A percentile compares a stretch with the other conserved stretches of the same genome.
Evolutionary conservation across 768 basidiomycete genomes (phyloP).

Genomic region (Tephrocybe sp.): DNA sequence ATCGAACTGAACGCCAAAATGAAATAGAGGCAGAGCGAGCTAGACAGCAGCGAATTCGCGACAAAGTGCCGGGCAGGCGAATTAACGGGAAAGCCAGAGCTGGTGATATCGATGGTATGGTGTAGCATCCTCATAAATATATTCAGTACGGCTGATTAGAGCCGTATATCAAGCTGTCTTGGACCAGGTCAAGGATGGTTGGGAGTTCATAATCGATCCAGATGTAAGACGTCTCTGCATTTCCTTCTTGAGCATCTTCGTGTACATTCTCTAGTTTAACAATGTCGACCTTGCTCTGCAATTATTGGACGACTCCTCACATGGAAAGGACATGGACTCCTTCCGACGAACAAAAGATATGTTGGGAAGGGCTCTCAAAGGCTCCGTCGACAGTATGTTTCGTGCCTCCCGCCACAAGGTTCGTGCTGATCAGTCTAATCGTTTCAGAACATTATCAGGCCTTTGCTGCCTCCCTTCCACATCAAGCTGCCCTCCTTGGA

Average conservation of each 20-base stretch:
- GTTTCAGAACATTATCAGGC: constrained; percentile 82
- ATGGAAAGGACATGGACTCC: constrained; percentile 71
- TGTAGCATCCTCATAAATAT: background rate
- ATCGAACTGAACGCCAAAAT: constrained; percentile 53
- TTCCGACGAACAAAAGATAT: constrained; percentile 75
- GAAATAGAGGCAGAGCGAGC: constrained; percentile 62
- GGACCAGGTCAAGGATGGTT: constrained; percentile 83
- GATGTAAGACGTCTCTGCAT: constrained; percentile 49
- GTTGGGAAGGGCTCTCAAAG: constrained; percentile 78
- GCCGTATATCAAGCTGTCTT: constrained; percentile 58
- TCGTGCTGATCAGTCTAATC: background rate
- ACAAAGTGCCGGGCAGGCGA: constrained; percentile 60
- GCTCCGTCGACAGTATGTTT: constrained; percentile 82
- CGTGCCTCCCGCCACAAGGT: background rate
- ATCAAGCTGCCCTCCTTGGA: constrained; percentile 75
- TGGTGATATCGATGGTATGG: constrained; percentile 85
- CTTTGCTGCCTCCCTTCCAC: constrained; percentile 91
- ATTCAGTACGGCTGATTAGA: constrained; percentile 3
- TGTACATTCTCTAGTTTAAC: constrained; percentile 64
- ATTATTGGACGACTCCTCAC: constrained; percentile 73
- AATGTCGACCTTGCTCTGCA: constrained; percentile 91
- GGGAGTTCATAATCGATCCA: constrained; percentile 83
- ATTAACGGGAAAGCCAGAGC: constrained; percentile 52
- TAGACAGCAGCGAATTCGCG: constrained; percentile 68
- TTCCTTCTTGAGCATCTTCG: constrained; percentile 2